Evolutionary conservation across 2,329 filamentous ascomycete species (phyloP).

Genomic region (Colletotrichum lindemuthianum): DNA sequence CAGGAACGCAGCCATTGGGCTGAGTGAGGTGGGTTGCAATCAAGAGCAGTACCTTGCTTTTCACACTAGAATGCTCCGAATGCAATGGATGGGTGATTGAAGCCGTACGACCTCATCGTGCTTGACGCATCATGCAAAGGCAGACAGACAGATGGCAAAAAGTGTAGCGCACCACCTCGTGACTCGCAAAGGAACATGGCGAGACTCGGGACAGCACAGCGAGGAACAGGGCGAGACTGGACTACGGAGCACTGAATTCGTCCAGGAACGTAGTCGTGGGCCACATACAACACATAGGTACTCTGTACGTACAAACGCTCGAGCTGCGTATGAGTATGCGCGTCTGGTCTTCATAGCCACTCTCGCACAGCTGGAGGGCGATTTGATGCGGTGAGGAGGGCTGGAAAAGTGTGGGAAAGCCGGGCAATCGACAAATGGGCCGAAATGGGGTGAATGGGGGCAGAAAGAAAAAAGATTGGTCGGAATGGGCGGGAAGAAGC

Average conservation of each 20-base stretch:
- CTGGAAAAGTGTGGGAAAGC: slow-evolving; percentile 12
- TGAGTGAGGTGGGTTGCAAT: slow-evolving; percentile 20
- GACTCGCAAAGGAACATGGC: too few relatives aligned
- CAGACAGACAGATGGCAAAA: neutral
- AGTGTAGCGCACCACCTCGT: neutral
- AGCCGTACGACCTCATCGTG: slow-evolving; percentile 36
- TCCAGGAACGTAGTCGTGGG: too few relatives aligned
- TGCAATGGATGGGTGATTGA: slow-evolving; percentile 16
- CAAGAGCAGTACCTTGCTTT: slow-evolving; percentile 3
- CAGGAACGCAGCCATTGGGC: slow-evolving; percentile 23
- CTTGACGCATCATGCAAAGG: slow-evolving; percentile 24
- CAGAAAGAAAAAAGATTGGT: neutral
- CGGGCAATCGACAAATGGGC: neutral
- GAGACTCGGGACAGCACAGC: neutral
- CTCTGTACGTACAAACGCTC: too few relatives aligned
- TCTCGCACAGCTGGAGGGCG: slow-evolving; percentile 4
- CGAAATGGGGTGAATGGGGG: neutral
- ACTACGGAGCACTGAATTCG: too few relatives aligned
- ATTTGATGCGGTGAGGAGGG: slow-evolving; percentile 33
- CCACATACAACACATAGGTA: too few relatives aligned
- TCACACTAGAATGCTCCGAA: slow-evolving; percentile 2
- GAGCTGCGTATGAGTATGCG: neutral
- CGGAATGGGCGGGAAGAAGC: slow-evolving; percentile 34
- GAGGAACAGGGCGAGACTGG: neutral
- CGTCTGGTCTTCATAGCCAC: neutral